Evolutionary conservation across 768 basidiomycete genomes (phyloP), one percentile per base, ranked within the genome.

Genomic region (Clitopilus hobsonii): DNA sequence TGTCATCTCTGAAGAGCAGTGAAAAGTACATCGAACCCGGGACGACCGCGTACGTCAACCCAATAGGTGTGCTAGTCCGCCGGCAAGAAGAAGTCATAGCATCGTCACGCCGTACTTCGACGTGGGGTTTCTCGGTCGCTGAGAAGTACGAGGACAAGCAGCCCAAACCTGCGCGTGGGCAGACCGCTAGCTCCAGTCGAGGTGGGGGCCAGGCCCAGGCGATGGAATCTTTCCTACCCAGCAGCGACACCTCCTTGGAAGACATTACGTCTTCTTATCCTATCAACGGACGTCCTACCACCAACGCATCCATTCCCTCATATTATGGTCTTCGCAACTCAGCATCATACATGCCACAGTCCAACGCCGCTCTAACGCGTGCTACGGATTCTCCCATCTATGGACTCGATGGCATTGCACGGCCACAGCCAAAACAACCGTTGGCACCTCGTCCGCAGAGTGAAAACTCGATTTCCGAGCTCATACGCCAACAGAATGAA

Each of bases 401-500:
- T 55, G 76, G 76, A 26, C 64, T 81, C 29, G 61, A 75, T 38
- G 74, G 75, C 11, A 72, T 74, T 45, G 54, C 72, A 6, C 45
- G 32, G 24, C 56, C 49, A 51, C 32, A 47, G 48, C 55, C 28
- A 49, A 51, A 20, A 18, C 56, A 53, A 24, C 45, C 36, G 48
- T 61, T 55, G 23, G 57, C 58, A 26, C 58, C 63, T 41, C 61
- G 66, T 45, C 66, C 64, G 18, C 63, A 61, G 29, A 69, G 70
- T 16, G 56, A 63, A 30, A 67, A 65, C 16, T 79, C 82, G 1
- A 68, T 83, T 22, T 76, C 80, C 30, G 74, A 78, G 52, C 71
- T 89, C 28, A 61, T 84, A 38, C 80, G 81, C 22, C 80, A 86
- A 61, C 85, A 86, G 63, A 76, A 66, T 1, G 84, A 88, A 57